Percentiles rank a stretch among this genome's conserved stretches.
phyloP scores from a whole-genome alignment of 768 basidiomycete genomes.

The Trametes elegans region DNA sequence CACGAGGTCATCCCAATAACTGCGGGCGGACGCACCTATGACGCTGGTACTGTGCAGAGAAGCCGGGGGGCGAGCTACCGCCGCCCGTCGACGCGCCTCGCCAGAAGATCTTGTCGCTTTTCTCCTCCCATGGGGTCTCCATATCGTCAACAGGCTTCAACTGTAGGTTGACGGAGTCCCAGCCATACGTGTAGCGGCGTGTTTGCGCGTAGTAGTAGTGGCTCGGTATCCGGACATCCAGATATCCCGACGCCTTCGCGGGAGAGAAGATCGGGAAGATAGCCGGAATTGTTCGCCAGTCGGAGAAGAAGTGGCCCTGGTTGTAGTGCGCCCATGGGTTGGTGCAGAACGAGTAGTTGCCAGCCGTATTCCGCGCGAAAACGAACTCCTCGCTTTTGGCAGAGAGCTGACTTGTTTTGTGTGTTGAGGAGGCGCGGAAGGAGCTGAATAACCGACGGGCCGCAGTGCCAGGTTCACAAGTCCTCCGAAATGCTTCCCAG shows the following conservation, averaged over 20 bases:
- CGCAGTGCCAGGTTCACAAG: slow-evolving; percentile 74
- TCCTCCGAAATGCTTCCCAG: slow-evolving; percentile 95
- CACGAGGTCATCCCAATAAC: not conserved
- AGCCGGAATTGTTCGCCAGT: slow-evolving; percentile 86
- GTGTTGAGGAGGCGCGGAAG: slow-evolving; percentile 49
- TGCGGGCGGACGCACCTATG: slow-evolving; percentile 54
- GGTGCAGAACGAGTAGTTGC: slow-evolving; percentile 72
- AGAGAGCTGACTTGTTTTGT: slow-evolving; percentile 28
- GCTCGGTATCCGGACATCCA: slow-evolving; percentile 91
- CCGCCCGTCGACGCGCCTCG: slow-evolving; percentile 96
- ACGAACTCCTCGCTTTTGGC: slow-evolving; percentile 50
- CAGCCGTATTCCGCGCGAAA: slow-evolving; percentile 63
- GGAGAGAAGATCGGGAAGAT: slow-evolving; percentile 96
- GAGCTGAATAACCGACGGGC: slow-evolving; percentile 85
- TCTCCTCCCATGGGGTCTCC: slow-evolving; percentile 87
- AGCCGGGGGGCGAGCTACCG: slow-evolving; percentile 83
- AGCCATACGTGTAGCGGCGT: slow-evolving; percentile 83
- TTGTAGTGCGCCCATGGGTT: slow-evolving; percentile 80
- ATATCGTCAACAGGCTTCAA: slow-evolving; percentile 77
- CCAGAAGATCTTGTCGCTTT: slow-evolving; percentile 90
- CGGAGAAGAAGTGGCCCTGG: slow-evolving; percentile 97
- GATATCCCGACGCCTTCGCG: slow-evolving; percentile 79
- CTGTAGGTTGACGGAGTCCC: slow-evolving; percentile 75
- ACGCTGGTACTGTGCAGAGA: slow-evolving; percentile 78
- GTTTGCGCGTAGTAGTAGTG: slow-evolving; percentile 94